phyloP scores from a whole-genome alignment of 306 rosid genomes.

The Clitoria ternatea region DNA sequence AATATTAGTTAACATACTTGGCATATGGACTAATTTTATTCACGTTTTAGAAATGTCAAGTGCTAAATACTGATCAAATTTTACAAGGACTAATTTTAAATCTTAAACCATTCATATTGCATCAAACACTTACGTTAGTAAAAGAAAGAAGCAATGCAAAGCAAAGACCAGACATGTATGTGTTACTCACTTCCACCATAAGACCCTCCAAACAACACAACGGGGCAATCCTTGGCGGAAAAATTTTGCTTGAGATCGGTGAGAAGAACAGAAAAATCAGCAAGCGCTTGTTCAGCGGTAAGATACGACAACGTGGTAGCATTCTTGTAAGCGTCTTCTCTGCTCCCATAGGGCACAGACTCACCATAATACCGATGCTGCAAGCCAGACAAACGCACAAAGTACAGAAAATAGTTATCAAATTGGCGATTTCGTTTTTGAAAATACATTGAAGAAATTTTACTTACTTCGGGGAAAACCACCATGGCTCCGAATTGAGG shows the following conservation, averaged over 20 bases:
- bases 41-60: too few species aligned
- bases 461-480: constrained; percentile 69
- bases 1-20: too few species aligned
- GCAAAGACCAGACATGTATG: too few species aligned
- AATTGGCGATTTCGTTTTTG: neutral
- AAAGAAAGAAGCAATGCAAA: too few species aligned
- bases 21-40: too few species aligned
- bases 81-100: too few species aligned
- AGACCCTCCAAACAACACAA: constrained; percentile 86
- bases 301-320: constrained; percentile 58
- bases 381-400: neutral
- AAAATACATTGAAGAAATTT: neutral
- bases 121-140: too few species aligned
- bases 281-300: constrained; percentile 74
- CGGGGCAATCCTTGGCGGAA: constrained; percentile 60
- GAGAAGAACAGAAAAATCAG: constrained; percentile 66
- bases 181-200: constrained; percentile 79
- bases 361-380: constrained; percentile 87
- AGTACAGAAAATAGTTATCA: neutral
- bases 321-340: constrained; percentile 66
- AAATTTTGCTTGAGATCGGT: constrained; percentile 54
- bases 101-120: too few species aligned
- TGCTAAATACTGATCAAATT: too few species aligned
- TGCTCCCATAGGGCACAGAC: constrained; percentile 64
- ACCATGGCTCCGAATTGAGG: constrained; percentile 80